phyloP scores from a whole-genome alignment of 2,329 filamentous ascomycete species.

The Aspergillus sp. region DNA sequence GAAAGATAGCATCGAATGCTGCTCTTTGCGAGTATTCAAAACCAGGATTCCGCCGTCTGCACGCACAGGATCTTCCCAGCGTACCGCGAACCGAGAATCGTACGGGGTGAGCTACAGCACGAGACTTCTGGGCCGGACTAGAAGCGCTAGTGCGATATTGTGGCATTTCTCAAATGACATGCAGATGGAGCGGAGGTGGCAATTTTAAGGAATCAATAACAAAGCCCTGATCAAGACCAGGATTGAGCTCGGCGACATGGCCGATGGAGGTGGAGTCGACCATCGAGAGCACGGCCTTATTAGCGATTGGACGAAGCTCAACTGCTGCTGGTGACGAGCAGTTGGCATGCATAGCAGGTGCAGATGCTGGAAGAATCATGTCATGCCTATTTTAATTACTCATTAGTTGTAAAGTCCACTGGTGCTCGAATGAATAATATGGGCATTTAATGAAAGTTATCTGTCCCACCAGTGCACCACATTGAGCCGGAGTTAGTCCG shows the following conservation, averaged over 20 bases:
- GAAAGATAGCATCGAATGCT: neutral
- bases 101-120: neutral
- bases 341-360: neutral
- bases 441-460: neutral
- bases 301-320: conserved; percentile 1
- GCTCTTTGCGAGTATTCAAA: neutral
- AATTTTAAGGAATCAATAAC: neutral
- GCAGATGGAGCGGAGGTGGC: neutral
- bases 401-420: neutral
- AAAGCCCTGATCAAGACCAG: neutral
- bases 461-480: neutral
- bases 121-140: neutral
- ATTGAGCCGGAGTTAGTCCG: neutral
- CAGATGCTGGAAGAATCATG: neutral
- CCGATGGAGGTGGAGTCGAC: conserved; percentile 5
- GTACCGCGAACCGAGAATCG: neutral
- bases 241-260: neutral
- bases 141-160: neutral
- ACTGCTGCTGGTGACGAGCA: neutral
- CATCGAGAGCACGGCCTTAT: neutral
- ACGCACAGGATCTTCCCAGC: neutral
- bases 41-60: neutral
- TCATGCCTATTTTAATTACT: neutral
- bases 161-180: neutral
- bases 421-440: neutral